Percentiles rank a stretch among this genome's conserved stretches.
Evolutionary conservation across 176 grass and related monocot genomes (phyloP).

Genomic region (Musa troglodytarum): DNA sequence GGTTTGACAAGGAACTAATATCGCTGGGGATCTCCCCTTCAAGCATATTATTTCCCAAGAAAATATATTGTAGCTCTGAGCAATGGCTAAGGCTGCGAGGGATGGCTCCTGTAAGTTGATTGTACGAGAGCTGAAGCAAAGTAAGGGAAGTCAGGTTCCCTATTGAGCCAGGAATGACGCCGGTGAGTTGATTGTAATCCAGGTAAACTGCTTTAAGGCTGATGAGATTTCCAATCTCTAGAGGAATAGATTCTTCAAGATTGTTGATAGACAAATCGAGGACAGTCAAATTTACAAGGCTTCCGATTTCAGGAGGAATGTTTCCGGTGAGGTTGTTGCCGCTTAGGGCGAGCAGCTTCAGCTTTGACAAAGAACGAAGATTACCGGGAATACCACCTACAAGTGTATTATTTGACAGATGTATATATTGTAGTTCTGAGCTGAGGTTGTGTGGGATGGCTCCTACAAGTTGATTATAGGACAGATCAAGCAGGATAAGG

Average conservation of each 20-base stretch:
- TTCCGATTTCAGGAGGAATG: background rate
- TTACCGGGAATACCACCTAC: background rate
- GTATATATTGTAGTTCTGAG: conserved; percentile 30
- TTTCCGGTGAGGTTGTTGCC: background rate
- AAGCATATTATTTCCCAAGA: conserved; percentile 28
- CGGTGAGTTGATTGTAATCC: conserved; percentile 36
- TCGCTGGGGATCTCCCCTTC: background rate
- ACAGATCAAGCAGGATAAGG: conserved; percentile 21
- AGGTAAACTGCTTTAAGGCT: conserved; percentile 32
- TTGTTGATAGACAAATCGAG: conserved; percentile 6
- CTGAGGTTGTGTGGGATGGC: background rate
- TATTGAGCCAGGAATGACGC: conserved; percentile 33
- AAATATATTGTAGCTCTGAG: conserved; percentile 20
- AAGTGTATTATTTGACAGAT: background rate
- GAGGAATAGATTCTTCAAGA: conserved; percentile 26
- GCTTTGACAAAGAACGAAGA: background rate
- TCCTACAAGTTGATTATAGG: conserved; percentile 20
- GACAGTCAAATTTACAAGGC: background rate
- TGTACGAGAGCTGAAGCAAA: conserved; percentile 15
- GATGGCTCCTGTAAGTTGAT: conserved; percentile 27
- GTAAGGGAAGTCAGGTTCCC: conserved; percentile 1
- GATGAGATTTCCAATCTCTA: conserved; percentile 20
- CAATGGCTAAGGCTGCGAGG: conserved; percentile 28
- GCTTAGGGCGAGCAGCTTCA: background rate
- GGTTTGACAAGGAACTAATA: background rate